Percentiles rank a stretch among this genome's conserved stretches.
phyloP scores from a whole-genome alignment of 1,284 basidiomycete genomes.

The Cryptococcus jaspeensis region DNA sequence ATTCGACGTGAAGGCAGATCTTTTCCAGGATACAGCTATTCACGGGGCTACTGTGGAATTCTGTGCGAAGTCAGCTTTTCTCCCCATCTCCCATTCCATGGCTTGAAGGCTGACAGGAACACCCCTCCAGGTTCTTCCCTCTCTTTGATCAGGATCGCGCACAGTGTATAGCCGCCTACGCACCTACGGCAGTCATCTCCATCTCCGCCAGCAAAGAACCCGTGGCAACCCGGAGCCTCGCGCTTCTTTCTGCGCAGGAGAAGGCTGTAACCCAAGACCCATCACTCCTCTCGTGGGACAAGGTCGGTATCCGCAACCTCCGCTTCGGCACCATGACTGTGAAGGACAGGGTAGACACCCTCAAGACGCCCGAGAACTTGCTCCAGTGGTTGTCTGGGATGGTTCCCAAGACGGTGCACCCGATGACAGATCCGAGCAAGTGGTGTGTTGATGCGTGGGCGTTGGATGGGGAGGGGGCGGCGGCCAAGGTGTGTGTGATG shows the following conservation, averaged over 20 bases:
- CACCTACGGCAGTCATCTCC: conserved; percentile 81
- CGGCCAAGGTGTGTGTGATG: conserved; percentile 67
- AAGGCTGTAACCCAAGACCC: conserved; percentile 58
- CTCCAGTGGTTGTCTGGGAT: conserved; percentile 53
- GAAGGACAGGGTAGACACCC: conserved; percentile 64
- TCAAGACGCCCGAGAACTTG: conserved; percentile 63
- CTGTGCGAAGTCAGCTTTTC: conserved; percentile 42
- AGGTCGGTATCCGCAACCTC: conserved; percentile 60
- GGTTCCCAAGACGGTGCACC: conserved; percentile 80
- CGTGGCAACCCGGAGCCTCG: conserved; percentile 56
- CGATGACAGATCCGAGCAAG: conserved; percentile 64
- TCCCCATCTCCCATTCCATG: background rate
- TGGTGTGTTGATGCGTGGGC: conserved; percentile 90
- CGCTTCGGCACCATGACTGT: conserved; percentile 62
- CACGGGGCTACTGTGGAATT: conserved; percentile 51
- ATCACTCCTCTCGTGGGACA: conserved; percentile 57
- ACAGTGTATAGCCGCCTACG: conserved; percentile 71
- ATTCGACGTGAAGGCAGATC: conserved; percentile 35
- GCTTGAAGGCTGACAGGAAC: background rate
- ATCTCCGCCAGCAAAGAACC: conserved; percentile 67
- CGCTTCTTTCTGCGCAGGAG: conserved; percentile 56
- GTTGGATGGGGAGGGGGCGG: conserved; percentile 59
- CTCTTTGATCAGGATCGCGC: conserved; percentile 75
- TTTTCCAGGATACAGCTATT: conserved; percentile 38
- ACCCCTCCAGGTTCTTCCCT: conserved; percentile 68